Evolutionary conservation across 2,329 filamentous ascomycete species (phyloP).

Genomic region (Dactylellina drechsleri): DNA sequence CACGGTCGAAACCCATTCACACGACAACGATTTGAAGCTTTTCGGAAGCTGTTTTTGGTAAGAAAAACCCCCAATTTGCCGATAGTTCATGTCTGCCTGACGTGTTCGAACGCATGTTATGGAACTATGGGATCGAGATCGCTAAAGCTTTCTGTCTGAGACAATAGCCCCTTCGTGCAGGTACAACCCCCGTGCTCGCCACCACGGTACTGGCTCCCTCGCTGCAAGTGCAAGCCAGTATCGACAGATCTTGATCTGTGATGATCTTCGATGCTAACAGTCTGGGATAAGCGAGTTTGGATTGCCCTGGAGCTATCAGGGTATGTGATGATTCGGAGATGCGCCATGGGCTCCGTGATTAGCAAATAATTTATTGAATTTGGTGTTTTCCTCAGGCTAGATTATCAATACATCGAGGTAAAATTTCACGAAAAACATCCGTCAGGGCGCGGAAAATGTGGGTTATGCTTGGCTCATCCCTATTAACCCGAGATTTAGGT

Average conservation of each 20-base stretch:
- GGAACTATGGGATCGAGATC: background rate
- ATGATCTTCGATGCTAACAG: conserved; percentile 29
- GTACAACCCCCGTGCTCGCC: conserved; percentile 21
- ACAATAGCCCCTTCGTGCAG: conserved; percentile 47
- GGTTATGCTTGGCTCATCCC: conserved; percentile 22
- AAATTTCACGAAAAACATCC: conserved; percentile 28
- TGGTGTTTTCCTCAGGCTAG: conserved; percentile 61
- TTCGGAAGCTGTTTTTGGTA: conserved; percentile 88
- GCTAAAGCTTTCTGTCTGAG: conserved; percentile 22
- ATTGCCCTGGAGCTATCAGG: conserved; percentile 82
- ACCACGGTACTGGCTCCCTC: conserved; percentile 9
- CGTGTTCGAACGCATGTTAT: background rate
- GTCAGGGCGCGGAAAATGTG: conserved; percentile 12
- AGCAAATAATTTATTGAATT: conserved; percentile 18
- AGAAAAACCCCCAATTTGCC: conserved; percentile 56
- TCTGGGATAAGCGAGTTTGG: conserved; percentile 74
- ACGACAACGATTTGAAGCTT: conserved; percentile 77
- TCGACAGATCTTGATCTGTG: conserved; percentile 30
- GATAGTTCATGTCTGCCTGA: background rate
- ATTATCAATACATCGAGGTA: conserved; percentile 83
- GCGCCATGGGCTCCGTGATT: conserved; percentile 8
- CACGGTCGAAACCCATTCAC: conserved; percentile 76
- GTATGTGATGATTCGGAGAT: conserved; percentile 59
- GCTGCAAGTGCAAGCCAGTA: background rate
- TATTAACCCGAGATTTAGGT: conserved; percentile 62